Base-by-base conservation (phyloP, 2,329 filamentous ascomycete genomes). In the Fusarium chaquense region DNA sequence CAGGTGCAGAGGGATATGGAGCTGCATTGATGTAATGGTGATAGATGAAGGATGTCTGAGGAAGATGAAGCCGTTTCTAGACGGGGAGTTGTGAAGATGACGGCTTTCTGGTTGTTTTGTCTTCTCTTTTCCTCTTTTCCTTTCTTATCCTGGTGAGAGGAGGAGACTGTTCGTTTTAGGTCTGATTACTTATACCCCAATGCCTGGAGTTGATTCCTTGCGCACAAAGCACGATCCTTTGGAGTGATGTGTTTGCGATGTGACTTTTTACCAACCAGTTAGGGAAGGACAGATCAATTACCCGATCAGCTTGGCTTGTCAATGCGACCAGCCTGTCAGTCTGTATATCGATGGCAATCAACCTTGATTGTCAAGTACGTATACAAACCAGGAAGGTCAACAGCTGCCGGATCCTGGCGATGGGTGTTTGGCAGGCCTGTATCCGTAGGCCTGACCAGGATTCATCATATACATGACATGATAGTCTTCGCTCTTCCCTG, bases 171-270 rank as follows among this genome's bases (percentile, higher is more conserved):
- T 74, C 64, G 72, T 51, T 62, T 73, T 71, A 75, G 72, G 72
- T 60, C 64, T 65, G 67, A 67, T 71, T 75, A 74, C 58, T 74
- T 75, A 74, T 74, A 73, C 72, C 72, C 72, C 72, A 72, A 72
- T 65, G 72, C 72, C 73, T 74, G 72, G 68, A 72, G 67, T 73
- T 74, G 59, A 59, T 60, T 70, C 61, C 67, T 61, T 70, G 61
- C 56, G 45, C 59, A 43, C 52, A 59, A 50, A 35, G 16, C 16
- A 49, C 41, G 56, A 15, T 12, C 9, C 35, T 52, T 46, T 32
- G 28, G 36, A 38, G 47, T 59, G 62, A 70, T 22, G 30, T 15
- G 38, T 50, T 18, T 30, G 38, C 41, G n/a, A 20, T n/a, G 12
- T n/a, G 26, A 12, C 3, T 26, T 16, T 38, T 20, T 13, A 13